These are phyloP conservation scores for Melanomma pulvis-pyrius DNA, from an alignment of 495 filamentous ascomycete species.

Conservation along the genomic window DNA sequence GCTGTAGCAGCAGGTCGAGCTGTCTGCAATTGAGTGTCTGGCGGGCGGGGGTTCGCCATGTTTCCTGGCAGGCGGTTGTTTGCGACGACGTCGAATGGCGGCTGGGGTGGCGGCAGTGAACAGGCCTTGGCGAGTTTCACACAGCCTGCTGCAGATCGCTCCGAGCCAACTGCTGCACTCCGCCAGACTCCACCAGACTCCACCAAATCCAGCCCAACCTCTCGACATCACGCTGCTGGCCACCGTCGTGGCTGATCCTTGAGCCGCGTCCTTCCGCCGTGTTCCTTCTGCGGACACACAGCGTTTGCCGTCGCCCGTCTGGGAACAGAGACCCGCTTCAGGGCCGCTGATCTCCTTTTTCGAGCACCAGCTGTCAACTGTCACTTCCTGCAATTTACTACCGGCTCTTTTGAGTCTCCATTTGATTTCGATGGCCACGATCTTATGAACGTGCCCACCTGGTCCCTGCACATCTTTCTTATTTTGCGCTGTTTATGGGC, in stretches of 20 bases:
- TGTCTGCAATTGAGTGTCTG: constrained; percentile 15
- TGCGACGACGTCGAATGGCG: constrained; percentile 21
- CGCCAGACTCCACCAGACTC: constrained; percentile 6
- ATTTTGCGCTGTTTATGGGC: neutral
- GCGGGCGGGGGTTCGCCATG: neutral
- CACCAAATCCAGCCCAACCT: constrained; percentile 5
- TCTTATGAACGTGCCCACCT: neutral
- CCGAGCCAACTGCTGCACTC: constrained; percentile 10
- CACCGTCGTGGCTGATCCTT: neutral
- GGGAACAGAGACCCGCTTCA: neutral
- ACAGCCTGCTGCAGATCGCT: constrained; percentile 11
- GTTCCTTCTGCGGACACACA: constrained; percentile 9
- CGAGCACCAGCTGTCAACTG: neutral
- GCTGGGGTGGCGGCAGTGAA: neutral
- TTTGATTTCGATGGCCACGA: neutral
- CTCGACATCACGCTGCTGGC: neutral
- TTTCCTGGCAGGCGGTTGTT: constrained; percentile 10
- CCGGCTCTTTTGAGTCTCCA: neutral
- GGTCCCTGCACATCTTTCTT: neutral
- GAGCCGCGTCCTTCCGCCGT: neutral
- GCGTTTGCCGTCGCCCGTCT: neutral
- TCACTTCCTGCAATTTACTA: neutral
- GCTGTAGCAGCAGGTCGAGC: neutral
- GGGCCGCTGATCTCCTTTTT: neutral
- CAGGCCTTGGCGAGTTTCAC: constrained; percentile 29